Base-by-base conservation (phyloP, 768 basidiomycete species). In the Russula earlei region DNA sequence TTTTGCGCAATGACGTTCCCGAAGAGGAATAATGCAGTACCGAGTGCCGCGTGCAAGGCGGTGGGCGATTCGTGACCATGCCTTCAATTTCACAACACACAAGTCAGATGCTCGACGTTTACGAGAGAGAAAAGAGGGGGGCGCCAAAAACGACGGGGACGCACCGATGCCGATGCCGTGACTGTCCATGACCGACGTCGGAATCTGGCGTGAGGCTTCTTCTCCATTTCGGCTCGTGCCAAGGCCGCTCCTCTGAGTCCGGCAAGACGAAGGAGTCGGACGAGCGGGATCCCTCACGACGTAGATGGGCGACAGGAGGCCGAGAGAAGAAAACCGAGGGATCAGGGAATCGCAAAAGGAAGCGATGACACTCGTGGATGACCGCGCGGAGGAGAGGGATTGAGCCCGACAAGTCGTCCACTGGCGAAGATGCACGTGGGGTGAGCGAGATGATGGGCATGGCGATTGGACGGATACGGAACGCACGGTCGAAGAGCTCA, bases 341-440 rank as follows among this genome's bases (percentile, higher is more conserved):
- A 60, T 86, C 82, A 12, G 76, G 71, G 63, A 79, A 78, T 27
- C 68, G 67, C 27, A 73, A 60, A 52, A 83, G 71, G 60, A 84
- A 82, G n/a, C 80, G 76, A 67, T 82, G 79, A 66, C 81, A 84
- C 66, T 84, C 82, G 61, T 84, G 81, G 5, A 85, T 75, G 48
- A 84, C 79, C 5, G 77, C 83, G 29, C 84, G 76, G 42, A 85
- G 68, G 10, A 83, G 71, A 1, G 79, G 74, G 7, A 83, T 69
- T 1, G 79, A 75, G 47, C 80, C 78, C 38, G 66, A 60, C 17
- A 74, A 66, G 47, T 81, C 75, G 54, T 77, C 76, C 33, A 5
- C 38, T 36, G 34, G 10, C 14, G 15, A 4, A 14, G 34, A 19
- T 38, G n/a, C 4, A 38, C 38, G 38, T 19, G 38, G n/a, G 4